These are phyloP conservation scores for Fusarium sp. DNA, from an alignment of 2,329 filamentous ascomycete species.

Conservation along the genomic window DNA sequence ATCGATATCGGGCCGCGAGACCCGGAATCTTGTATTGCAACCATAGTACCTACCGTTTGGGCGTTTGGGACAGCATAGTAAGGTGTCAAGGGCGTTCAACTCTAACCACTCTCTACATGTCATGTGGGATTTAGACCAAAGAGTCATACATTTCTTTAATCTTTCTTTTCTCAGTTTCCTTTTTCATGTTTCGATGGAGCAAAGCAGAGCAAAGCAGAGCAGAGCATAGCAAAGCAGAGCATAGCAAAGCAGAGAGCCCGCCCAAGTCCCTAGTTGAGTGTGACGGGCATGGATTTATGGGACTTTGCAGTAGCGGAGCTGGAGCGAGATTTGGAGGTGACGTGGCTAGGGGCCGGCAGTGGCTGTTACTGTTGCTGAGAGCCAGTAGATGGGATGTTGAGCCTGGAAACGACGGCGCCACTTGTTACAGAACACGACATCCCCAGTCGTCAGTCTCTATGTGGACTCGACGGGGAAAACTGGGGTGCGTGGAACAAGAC, in stretches of 20 bases:
- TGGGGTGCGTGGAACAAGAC: slow-evolving; percentile 27
- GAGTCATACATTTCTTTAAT: slow-evolving; percentile 55
- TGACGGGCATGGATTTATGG: slow-evolving; percentile 32
- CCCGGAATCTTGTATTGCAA: slow-evolving; percentile 62
- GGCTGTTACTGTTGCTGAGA: slow-evolving; percentile 28
- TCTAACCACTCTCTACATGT: slow-evolving; percentile 52
- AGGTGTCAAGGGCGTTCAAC: slow-evolving; percentile 66
- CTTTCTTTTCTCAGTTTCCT: slow-evolving; percentile 32
- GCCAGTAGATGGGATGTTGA: slow-evolving; percentile 25
- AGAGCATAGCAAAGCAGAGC: slow-evolving; percentile 1
- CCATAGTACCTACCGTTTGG: slow-evolving; percentile 61
- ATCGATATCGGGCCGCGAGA: slow-evolving; percentile 38
- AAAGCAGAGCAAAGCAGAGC: background rate
- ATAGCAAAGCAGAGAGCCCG: background rate
- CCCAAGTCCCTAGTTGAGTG: background rate
- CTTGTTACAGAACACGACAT: slow-evolving; percentile 35
- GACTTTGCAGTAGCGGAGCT: slow-evolving; percentile 30
- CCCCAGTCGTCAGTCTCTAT: background rate
- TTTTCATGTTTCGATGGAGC: slow-evolving; percentile 31
- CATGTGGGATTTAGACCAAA: slow-evolving; percentile 51
- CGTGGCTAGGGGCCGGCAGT: slow-evolving; percentile 32
- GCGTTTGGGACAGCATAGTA: slow-evolving; percentile 70
- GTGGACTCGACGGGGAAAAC: slow-evolving; percentile 27
- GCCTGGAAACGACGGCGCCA: slow-evolving; percentile 26
- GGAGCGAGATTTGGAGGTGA: slow-evolving; percentile 28